Percentiles rank a stretch among this genome's conserved stretches.
Evolutionary conservation across 2,329 filamentous ascomycete genomes (phyloP).

Genomic region (Cercospora zeae-maydis): DNA sequence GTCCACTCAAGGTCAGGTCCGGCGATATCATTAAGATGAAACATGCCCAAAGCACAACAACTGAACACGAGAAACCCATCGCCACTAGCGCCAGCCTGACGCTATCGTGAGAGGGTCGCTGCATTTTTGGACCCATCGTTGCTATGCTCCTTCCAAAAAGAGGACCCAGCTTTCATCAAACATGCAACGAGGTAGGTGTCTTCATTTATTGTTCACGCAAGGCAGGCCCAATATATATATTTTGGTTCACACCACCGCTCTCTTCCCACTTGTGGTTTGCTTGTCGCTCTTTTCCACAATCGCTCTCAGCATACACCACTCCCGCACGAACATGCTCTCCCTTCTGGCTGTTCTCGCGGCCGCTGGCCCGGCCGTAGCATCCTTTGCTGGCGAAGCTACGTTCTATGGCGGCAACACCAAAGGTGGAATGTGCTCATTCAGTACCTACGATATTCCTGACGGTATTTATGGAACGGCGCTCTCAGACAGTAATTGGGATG

Average conservation of each 20-base stretch:
- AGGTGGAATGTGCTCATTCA: slow-evolving; percentile 63
- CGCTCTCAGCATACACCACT: not conserved
- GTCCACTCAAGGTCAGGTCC: not conserved
- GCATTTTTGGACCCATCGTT: not conserved
- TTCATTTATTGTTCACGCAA: not conserved
- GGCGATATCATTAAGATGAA: slow-evolving; percentile 15
- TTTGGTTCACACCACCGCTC: not conserved
- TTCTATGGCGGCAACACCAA: slow-evolving; percentile 33
- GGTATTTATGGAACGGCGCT: slow-evolving; percentile 60
- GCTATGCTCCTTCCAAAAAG: not conserved
- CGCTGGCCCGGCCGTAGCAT: slow-evolving; percentile 14
- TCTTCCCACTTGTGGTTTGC: not conserved
- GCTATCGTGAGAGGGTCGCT: not conserved
- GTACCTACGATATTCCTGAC: slow-evolving; percentile 58
- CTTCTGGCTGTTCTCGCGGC: slow-evolving; percentile 21
- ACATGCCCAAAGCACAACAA: slow-evolving; percentile 5
- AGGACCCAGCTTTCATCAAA: not conserved
- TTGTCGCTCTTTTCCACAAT: not conserved
- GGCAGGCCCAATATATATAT: not conserved
- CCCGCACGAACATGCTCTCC: slow-evolving; percentile 13
- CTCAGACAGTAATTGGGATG: slow-evolving; percentile 56
- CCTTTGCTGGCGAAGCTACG: slow-evolving; percentile 25
- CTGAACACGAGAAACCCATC: not conserved
- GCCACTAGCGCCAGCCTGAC: not conserved
- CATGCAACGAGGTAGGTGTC: not conserved